A percentile compares a stretch with the other conserved stretches of the same genome.
Evolutionary conservation across 768 basidiomycete species (phyloP).

Genomic region (Lentinula lateritia): DNA sequence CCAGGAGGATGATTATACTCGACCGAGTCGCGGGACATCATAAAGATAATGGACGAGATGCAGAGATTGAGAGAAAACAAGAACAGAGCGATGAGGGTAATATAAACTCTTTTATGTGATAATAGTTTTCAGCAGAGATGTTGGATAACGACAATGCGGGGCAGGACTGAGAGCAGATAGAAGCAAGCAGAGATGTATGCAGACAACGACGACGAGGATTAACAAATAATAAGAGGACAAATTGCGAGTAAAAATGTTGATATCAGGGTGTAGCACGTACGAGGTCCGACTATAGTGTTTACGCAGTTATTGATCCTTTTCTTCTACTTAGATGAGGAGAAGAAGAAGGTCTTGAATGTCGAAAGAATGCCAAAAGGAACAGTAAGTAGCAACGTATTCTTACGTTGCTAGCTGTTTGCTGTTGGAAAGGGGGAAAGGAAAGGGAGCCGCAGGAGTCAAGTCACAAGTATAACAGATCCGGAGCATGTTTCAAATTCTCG

Average conservation of each 20-base stretch:
- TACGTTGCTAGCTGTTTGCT: neutral
- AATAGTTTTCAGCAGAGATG: neutral
- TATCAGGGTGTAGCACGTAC: neutral
- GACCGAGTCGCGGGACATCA: conserved; percentile 3
- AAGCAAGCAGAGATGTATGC: neutral
- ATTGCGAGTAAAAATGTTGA: neutral
- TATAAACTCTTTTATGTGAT: neutral
- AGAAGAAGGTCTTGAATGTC: neutral
- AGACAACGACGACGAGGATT: conserved; percentile 4
- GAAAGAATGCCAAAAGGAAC: neutral
- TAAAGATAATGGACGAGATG: neutral
- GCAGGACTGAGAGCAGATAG: neutral
- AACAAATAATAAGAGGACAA: neutral
- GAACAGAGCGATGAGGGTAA: neutral
- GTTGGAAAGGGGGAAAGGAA: neutral
- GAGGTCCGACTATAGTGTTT: neutral
- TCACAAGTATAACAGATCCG: neutral
- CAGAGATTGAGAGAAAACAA: neutral
- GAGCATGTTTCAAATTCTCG: neutral
- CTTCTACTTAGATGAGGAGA: neutral
- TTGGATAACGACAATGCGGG: neutral
- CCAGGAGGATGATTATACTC: conserved; percentile 1
- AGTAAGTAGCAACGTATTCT: neutral
- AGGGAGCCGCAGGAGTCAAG: neutral
- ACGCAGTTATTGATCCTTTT: neutral